These are phyloP conservation scores for Paxillus involutus DNA, from an alignment of 768 basidiomycete genomes.

Conservation along the genomic window DNA sequence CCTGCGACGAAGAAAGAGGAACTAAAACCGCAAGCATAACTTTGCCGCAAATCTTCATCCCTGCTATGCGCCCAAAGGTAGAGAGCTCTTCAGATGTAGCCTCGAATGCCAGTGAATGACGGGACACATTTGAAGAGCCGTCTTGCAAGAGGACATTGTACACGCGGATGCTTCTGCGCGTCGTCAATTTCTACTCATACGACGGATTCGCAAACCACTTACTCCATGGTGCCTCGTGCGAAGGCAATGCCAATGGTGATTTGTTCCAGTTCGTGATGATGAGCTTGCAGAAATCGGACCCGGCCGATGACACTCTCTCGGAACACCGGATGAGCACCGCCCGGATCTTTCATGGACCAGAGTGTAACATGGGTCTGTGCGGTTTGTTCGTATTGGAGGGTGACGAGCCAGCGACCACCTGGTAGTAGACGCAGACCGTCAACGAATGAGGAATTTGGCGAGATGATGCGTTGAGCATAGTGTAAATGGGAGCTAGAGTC, in stretches of 20 bases:
- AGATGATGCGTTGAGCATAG: constrained; percentile 36
- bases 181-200: neutral
- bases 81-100: constrained; percentile 12
- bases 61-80: constrained; percentile 15
- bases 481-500: constrained; percentile 35
- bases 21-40: constrained; percentile 18
- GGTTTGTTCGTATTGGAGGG: constrained; percentile 35
- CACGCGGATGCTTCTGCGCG: constrained; percentile 21
- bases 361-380: constrained; percentile 42
- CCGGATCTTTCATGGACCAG: constrained; percentile 40
- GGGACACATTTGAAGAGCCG: neutral
- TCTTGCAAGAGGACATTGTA: constrained; percentile 20
- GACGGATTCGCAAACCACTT: constrained; percentile 1
- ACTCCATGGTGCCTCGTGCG: constrained; percentile 16
- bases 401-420: constrained; percentile 50
- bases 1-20: neutral
- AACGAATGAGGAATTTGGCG: constrained; percentile 36
- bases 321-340: constrained; percentile 26
- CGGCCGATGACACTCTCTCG: constrained; percentile 28
- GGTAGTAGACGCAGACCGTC: constrained; percentile 46
- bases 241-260: constrained; percentile 22
- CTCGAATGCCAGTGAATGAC: constrained; percentile 16
- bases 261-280: constrained; percentile 16
- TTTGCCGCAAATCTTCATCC: constrained; percentile 23
- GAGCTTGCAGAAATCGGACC: constrained; percentile 35